These are phyloP conservation scores for Lomentospora prolificans DNA, from an alignment of 2,329 filamentous ascomycete species.

Conservation along the genomic window DNA sequence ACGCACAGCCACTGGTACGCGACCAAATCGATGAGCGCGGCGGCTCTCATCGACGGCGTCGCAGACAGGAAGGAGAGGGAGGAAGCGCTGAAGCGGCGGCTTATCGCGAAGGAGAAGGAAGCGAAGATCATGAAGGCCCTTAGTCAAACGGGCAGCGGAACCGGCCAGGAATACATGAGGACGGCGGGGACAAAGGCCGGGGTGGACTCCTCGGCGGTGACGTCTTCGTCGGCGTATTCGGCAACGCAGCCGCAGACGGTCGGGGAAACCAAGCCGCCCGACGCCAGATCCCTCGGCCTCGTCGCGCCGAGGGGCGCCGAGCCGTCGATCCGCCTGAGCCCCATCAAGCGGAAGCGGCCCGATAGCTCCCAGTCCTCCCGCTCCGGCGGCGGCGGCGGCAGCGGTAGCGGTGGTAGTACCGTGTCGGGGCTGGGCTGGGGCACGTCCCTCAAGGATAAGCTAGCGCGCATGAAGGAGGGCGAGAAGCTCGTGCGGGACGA, in stretches of 20 bases:
- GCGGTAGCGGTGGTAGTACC: too few relatives aligned
- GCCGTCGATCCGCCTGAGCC: conserved; percentile 44
- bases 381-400: conserved; percentile 15
- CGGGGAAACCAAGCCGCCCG: conserved; percentile 18
- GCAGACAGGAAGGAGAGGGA: conserved; percentile 51
- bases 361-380: conserved; percentile 33
- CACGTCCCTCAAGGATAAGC: conserved; percentile 41
- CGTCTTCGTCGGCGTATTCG: background rate
- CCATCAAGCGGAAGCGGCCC: conserved; percentile 52
- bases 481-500: conserved; percentile 32
- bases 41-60: conserved; percentile 55
- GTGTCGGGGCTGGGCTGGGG: conserved; percentile 45
- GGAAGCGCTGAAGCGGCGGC: conserved; percentile 54
- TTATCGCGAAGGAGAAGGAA: conserved; percentile 62
- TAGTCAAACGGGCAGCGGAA: conserved; percentile 51
- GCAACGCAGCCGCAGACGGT: conserved; percentile 9
- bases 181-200: background rate
- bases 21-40: conserved; percentile 40
- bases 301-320: conserved; percentile 27
- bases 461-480: conserved; percentile 52
- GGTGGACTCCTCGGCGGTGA: background rate
- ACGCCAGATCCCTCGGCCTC: conserved; percentile 29
- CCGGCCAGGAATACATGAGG: conserved; percentile 62
- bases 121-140: conserved; percentile 61
- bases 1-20: conserved; percentile 38